phyloP scores from a whole-genome alignment of 225 moss, liverwort and hornwort genomes.

The Pseudisothecium myosuroides region DNA sequence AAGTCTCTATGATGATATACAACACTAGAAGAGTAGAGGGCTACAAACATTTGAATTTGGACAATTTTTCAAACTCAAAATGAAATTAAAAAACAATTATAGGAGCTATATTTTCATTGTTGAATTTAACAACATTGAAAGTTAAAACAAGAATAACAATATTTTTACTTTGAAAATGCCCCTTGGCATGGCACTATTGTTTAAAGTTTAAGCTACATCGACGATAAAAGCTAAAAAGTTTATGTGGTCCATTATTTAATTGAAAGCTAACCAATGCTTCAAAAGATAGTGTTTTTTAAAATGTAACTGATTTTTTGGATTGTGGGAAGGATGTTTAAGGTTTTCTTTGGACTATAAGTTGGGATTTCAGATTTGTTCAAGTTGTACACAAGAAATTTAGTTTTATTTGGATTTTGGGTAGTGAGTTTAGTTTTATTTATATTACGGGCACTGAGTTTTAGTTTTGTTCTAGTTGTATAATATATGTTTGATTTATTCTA shows the following conservation, averaged over 20 bases:
- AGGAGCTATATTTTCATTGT: not conserved
- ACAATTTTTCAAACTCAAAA: not conserved
- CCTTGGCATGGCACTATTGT: rapidly evolving
- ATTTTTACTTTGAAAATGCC: not conserved
- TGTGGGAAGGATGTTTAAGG: rapidly evolving
- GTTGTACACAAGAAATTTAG: not conserved
- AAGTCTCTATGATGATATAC: not conserved
- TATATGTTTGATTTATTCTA: not conserved
- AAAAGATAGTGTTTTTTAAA: not conserved
- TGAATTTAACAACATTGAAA: not conserved
- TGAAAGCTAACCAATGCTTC: not conserved
- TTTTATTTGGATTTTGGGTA: not conserved
- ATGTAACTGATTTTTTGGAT: not conserved
- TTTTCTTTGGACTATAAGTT: rapidly evolving
- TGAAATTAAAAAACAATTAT: not conserved
- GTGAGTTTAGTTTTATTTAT: not conserved
- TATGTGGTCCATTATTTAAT: not conserved
- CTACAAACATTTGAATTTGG: not conserved
- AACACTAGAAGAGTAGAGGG: too few relatives aligned
- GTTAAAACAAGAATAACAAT: too few relatives aligned
- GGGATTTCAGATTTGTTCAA: not conserved
- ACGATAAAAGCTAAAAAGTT: too few relatives aligned
- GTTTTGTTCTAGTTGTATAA: not conserved
- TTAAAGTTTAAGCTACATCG: not conserved
- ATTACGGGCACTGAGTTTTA: rapidly evolving